Percentiles rank a stretch among this genome's conserved stretches.
These are phyloP conservation scores for Trypanosoma caninum DNA, from an alignment of 208 protist genomes.

Conservation along the genomic window DNA sequence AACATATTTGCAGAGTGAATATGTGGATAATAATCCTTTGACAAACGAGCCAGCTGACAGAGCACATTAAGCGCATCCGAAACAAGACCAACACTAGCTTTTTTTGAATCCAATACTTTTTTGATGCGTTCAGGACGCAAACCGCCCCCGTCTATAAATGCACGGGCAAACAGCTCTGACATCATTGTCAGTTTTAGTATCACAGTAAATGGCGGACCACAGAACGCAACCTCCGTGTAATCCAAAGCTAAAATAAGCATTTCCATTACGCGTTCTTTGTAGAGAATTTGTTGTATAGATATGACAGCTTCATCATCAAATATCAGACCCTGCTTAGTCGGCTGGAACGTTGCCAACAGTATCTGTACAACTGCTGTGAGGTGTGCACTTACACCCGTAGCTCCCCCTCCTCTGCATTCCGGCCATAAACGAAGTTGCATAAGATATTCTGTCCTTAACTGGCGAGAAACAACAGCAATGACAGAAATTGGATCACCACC, in stretches of 20 bases:
- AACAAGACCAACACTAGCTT: slow-evolving; percentile 65
- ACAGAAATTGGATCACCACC: slow-evolving; percentile 30
- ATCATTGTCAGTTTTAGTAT: slow-evolving; percentile 80
- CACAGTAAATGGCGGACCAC: slow-evolving; percentile 77
- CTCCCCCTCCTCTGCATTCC: slow-evolving; percentile 71
- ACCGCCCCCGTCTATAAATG: slow-evolving; percentile 87
- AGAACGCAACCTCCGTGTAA: slow-evolving; percentile 77
- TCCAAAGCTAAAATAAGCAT: slow-evolving; percentile 77
- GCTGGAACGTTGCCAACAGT: slow-evolving; percentile 54
- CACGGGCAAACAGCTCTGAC: slow-evolving; percentile 69
- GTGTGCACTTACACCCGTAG: slow-evolving; percentile 76
- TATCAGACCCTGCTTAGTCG: slow-evolving; percentile 32
- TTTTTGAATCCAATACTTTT: slow-evolving; percentile 71
- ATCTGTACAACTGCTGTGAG: slow-evolving; percentile 81
- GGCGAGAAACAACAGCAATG: slow-evolving; percentile 66
- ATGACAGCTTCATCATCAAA: slow-evolving; percentile 55
- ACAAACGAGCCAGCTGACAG: slow-evolving; percentile 88
- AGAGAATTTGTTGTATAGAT: slow-evolving; percentile 62
- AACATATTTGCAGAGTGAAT: slow-evolving; percentile 87
- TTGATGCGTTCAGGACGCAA: slow-evolving; percentile 61
- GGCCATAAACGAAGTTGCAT: slow-evolving; percentile 80
- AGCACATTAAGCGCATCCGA: slow-evolving; percentile 88
- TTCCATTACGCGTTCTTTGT: slow-evolving; percentile 78
- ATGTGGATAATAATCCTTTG: slow-evolving; percentile 79
- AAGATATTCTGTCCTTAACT: slow-evolving; percentile 68